Conservation (phyloP, 1,139 yeast genomes). For the Protomyces gravidus region DNA sequence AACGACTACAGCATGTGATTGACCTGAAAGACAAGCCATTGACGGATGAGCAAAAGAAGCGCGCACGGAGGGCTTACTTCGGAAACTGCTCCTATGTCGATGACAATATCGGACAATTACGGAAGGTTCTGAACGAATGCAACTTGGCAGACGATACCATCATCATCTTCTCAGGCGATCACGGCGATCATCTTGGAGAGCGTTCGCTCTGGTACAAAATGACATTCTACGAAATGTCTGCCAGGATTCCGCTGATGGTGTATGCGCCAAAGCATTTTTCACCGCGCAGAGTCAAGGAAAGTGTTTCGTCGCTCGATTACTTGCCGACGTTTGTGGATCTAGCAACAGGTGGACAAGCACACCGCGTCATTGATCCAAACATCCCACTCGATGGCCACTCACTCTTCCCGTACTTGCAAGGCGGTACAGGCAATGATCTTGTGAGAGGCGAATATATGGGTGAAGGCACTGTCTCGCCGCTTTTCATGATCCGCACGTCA, state of each 20-base stretch:
- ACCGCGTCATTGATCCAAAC: slow-evolving; percentile 5
- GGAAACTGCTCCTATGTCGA: slow-evolving; percentile 28
- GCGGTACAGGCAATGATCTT: slow-evolving; percentile 17
- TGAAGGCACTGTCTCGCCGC: slow-evolving; percentile 25
- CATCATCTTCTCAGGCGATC: slow-evolving; percentile 28
- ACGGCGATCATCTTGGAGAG: slow-evolving; percentile 26
- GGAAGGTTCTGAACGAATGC: slow-evolving; percentile 25
- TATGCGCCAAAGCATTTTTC: slow-evolving; percentile 26
- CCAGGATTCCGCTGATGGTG: slow-evolving; percentile 26
- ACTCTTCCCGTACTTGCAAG: slow-evolving; percentile 21
- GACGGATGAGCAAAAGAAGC: slow-evolving; percentile 20
- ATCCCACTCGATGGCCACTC: slow-evolving; percentile 20
- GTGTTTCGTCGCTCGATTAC: slow-evolving; percentile 23
- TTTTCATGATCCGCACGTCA: slow-evolving; percentile 23
- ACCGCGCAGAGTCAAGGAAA: slow-evolving; percentile 20
- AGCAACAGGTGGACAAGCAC: slow-evolving; percentile 23
- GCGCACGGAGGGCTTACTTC: slow-evolving; percentile 28
- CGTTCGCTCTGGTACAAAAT: slow-evolving; percentile 28
- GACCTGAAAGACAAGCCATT: slow-evolving; percentile 24
- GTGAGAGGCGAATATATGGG: slow-evolving; percentile 27
- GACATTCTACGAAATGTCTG: slow-evolving; percentile 28
- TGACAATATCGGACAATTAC: slow-evolving; percentile 20
- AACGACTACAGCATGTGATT: slow-evolving; percentile 21
- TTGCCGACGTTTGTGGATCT: slow-evolving; percentile 25
- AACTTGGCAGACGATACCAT: slow-evolving; percentile 26